Evolutionary conservation across 2,329 filamentous ascomycete genomes (phyloP).

Genomic region (Pseudogymnoascus sp.): DNA sequence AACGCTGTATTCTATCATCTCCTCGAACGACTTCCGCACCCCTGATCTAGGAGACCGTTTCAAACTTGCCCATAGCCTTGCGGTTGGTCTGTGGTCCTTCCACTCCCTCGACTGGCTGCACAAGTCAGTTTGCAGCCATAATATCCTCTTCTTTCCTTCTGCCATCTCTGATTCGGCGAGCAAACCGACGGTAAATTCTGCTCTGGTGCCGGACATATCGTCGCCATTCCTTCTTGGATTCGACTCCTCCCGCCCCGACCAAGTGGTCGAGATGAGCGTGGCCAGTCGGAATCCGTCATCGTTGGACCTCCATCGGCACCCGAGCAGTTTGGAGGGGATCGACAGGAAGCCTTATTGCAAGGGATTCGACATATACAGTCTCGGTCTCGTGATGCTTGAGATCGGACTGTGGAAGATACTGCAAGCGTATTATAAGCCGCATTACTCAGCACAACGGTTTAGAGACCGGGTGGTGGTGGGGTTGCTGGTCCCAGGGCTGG

Average conservation of each 20-base stretch:
- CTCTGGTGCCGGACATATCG: slow-evolving; percentile 34
- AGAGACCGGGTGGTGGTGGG: slow-evolving; percentile 35
- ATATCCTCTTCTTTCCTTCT: slow-evolving; percentile 37
- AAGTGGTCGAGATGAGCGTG: slow-evolving; percentile 30
- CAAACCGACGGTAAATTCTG: slow-evolving; percentile 18
- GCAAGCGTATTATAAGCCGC: slow-evolving; percentile 33
- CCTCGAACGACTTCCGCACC: slow-evolving; percentile 32
- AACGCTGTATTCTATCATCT: slow-evolving; percentile 34
- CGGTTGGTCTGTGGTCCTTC: slow-evolving; percentile 39
- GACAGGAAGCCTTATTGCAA: slow-evolving; percentile 32
- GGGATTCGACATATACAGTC: slow-evolving; percentile 36
- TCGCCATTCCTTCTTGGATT: slow-evolving; percentile 33
- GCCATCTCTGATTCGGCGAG: slow-evolving; percentile 25
- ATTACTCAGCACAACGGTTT: slow-evolving; percentile 35
- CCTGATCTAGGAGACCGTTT: slow-evolving; percentile 38
- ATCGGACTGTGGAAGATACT: slow-evolving; percentile 41
- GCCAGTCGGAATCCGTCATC: slow-evolving; percentile 33
- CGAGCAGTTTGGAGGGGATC: slow-evolving; percentile 32
- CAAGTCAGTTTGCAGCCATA: slow-evolving; percentile 32
- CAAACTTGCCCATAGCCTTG: slow-evolving; percentile 34
- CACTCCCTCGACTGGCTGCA: slow-evolving; percentile 47
- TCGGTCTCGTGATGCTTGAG: slow-evolving; percentile 43
- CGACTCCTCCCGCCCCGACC: slow-evolving; percentile 32
- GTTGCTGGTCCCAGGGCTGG: slow-evolving; percentile 33
- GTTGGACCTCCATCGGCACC: slow-evolving; percentile 38